Conservation (phyloP, 129 eudicot species). For the Helichrysum umbraculigerum region DNA sequence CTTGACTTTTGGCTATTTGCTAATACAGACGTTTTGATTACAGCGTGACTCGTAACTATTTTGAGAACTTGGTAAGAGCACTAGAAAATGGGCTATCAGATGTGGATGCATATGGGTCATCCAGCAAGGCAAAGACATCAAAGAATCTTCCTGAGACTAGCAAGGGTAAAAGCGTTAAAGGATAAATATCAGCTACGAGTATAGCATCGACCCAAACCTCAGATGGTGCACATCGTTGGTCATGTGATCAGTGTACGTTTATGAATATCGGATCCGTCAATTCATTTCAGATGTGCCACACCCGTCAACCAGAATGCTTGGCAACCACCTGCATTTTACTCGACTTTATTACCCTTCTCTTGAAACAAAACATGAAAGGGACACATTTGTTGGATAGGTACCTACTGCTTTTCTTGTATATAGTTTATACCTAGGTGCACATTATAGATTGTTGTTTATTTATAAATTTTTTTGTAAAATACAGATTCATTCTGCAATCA, state of each 20-base stretch:
- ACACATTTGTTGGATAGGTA: not conserved
- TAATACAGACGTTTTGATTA: slow-evolving; percentile 3
- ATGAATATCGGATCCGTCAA: not conserved
- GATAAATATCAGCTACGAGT: not conserved
- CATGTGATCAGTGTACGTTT: not conserved
- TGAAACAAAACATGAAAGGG: not conserved
- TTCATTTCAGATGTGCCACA: not conserved
- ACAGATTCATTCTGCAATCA: not conserved
- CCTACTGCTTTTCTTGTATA: not conserved
- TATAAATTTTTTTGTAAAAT: not conserved
- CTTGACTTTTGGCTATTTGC: slow-evolving; percentile 12
- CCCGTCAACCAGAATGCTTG: slow-evolving; percentile 13
- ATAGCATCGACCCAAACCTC: not conserved
- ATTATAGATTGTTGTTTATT: not conserved
- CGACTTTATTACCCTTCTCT: not conserved
- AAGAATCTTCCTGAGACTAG: not conserved
- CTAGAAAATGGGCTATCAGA: slow-evolving; percentile 39
- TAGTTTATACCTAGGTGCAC: slow-evolving; percentile 1
- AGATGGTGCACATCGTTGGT: not conserved
- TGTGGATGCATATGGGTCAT: slow-evolving; percentile 1
- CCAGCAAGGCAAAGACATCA: not conserved
- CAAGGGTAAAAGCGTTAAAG: slow-evolving; percentile 17
- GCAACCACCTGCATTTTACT: too few species aligned
- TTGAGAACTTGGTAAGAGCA: slow-evolving; percentile 41
- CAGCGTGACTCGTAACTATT: slow-evolving; percentile 36